Conservation (phyloP, 2,329 filamentous ascomycete species). For the Pseudocercospora vitis region DNA sequence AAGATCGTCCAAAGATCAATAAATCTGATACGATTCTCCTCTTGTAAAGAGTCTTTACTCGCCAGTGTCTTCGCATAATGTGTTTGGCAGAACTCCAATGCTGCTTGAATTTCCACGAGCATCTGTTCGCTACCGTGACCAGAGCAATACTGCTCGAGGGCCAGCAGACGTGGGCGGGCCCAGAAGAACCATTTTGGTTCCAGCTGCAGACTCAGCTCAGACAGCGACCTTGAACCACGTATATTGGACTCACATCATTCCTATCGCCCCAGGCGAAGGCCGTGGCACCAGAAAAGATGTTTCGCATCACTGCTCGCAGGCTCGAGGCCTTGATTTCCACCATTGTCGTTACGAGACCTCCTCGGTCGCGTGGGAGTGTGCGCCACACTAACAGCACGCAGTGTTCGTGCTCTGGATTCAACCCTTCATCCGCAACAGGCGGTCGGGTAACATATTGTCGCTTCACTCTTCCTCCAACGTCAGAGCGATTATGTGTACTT, state of each 20-base stretch:
- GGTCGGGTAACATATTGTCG: not conserved
- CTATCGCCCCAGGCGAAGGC: slow-evolving; percentile 3
- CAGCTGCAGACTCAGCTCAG: not conserved
- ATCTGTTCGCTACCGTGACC: not conserved
- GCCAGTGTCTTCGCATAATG: not conserved
- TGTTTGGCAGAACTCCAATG: not conserved
- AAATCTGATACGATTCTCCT: not conserved
- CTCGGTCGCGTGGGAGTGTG: not conserved
- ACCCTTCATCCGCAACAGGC: not conserved
- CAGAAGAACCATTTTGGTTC: slow-evolving; percentile 16
- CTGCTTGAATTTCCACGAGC: slow-evolving; percentile 10
- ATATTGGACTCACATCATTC: not conserved
- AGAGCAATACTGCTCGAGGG: not conserved
- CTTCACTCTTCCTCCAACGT: not conserved
- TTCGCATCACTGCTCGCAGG: not conserved
- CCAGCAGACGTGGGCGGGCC: not conserved
- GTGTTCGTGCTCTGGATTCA: not conserved
- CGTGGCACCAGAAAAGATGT: slow-evolving; percentile 8
- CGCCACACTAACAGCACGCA: not conserved
- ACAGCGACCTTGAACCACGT: not conserved
- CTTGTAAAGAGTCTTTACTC: not conserved
- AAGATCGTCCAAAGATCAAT: slow-evolving; percentile 10
- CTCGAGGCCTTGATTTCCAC: slow-evolving; percentile 5
- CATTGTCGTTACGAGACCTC: not conserved
- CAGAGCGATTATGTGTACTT: not conserved